Evolutionary conservation across 768 basidiomycete species (phyloP).

Genomic region (Coprinopsis cinerea): DNA sequence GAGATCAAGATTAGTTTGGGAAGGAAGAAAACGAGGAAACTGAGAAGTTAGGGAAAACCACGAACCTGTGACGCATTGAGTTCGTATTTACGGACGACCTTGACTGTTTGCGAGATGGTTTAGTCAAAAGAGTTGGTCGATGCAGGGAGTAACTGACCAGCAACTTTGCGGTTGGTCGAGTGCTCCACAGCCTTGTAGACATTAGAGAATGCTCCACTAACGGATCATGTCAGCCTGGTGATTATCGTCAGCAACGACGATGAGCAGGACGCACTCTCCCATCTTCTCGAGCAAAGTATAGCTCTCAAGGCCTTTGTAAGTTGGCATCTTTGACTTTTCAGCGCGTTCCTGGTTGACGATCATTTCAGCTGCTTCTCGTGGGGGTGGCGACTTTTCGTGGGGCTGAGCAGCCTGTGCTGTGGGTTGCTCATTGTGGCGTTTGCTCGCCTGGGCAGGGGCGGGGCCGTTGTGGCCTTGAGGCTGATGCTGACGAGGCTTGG

Average conservation of each 20-base stretch:
- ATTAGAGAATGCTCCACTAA: constrained; percentile 94
- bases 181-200: constrained; percentile 90
- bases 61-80: constrained; percentile 88
- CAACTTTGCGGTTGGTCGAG: constrained; percentile 69
- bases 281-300: constrained; percentile 78
- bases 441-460: constrained; percentile 9
- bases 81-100: constrained; percentile 92
- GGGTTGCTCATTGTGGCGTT: constrained; percentile 8
- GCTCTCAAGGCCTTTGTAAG: constrained; percentile 77
- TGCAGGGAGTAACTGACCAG: constrained; percentile 48
- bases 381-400: constrained; percentile 22
- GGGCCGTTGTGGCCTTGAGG: constrained; percentile 12
- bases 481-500: constrained; percentile 28
- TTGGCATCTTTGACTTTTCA: constrained; percentile 74
- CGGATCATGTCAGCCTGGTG: constrained; percentile 12
- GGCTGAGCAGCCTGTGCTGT: too few relatives aligned
- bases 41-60: constrained; percentile 22
- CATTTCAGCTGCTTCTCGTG: constrained; percentile 49
- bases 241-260: constrained; percentile 12
- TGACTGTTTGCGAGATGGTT: constrained; percentile 47
- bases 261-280: constrained; percentile 72
- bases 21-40: constrained; percentile 17
- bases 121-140: constrained; percentile 9
- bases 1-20: constrained; percentile 18
- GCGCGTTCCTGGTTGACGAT: constrained; percentile 75